Percentiles rank a stretch among this genome's conserved stretches.
Evolutionary conservation across 2,329 filamentous ascomycete genomes (phyloP).

Genomic region (Chrysoporthe cubensis): DNA sequence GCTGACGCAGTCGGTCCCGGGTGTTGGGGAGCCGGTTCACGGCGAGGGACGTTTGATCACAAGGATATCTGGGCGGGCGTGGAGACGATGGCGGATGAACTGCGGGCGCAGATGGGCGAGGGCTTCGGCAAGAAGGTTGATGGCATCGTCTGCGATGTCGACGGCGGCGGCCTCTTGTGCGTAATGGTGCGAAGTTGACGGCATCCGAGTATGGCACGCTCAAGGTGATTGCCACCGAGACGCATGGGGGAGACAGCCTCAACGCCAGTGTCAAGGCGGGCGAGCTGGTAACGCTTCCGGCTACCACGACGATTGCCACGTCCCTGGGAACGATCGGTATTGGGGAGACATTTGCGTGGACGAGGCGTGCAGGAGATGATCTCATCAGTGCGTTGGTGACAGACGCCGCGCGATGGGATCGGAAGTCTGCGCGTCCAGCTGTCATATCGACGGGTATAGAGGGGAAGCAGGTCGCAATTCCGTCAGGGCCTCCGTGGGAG

Average conservation of each 20-base stretch:
- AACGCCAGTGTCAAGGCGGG: constrained; percentile 57
- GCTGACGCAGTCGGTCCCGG: no score
- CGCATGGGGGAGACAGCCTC: constrained; percentile 70
- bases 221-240: constrained; percentile 73
- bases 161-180: constrained; percentile 71
- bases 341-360: constrained; percentile 62
- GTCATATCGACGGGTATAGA: no score
- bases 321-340: constrained; percentile 71
- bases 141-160: constrained; percentile 70
- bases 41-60: constrained; percentile 59
- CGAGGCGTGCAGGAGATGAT: constrained; percentile 45
- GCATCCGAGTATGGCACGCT: constrained; percentile 29
- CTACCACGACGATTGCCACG: constrained; percentile 73
- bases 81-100: constrained; percentile 56
- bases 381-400: constrained; percentile 64
- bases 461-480: no score
- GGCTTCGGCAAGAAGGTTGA: constrained; percentile 48
- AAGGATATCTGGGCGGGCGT: constrained; percentile 69
- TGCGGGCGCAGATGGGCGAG: constrained; percentile 40
- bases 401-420: constrained; percentile 46
- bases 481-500: no score
- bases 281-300: constrained; percentile 62
- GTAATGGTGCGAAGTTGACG: constrained; percentile 58
- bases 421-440: no score
- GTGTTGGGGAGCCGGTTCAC: no score